phyloP scores from a whole-genome alignment of 2,329 filamentous ascomycete genomes.

The Xylaria hypoxylon region DNA sequence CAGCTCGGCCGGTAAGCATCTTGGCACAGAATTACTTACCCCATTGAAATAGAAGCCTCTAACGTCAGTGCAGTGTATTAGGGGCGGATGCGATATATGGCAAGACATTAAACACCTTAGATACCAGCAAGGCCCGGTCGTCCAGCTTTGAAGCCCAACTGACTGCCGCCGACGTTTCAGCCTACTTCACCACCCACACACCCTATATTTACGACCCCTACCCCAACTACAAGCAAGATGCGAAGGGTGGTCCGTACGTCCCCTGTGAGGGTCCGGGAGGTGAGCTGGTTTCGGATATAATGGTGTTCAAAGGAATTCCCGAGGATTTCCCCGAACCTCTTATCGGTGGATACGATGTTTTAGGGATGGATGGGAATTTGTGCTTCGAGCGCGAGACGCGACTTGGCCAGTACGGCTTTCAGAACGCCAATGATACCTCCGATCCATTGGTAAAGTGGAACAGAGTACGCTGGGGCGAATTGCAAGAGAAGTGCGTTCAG shows the following conservation, averaged over 20 bases:
- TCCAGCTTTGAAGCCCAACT: slow-evolving; percentile 49
- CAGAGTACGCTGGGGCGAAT: slow-evolving; percentile 74
- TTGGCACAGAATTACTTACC: background rate
- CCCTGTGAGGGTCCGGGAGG: slow-evolving; percentile 75
- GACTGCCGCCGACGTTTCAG: slow-evolving; percentile 49
- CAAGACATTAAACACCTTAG: slow-evolving; percentile 63
- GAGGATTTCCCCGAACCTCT: slow-evolving; percentile 68
- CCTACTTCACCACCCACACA: slow-evolving; percentile 58
- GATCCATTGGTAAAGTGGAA: slow-evolving; percentile 67
- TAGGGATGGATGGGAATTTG: slow-evolving; percentile 71
- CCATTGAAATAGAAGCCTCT: slow-evolving; percentile 43
- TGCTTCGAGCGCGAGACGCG: slow-evolving; percentile 78
- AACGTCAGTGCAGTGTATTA: slow-evolving; percentile 53
- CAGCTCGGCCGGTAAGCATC: slow-evolving; percentile 52
- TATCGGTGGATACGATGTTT: slow-evolving; percentile 71
- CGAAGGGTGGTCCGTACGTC: slow-evolving; percentile 68
- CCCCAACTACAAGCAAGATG: slow-evolving; percentile 72
- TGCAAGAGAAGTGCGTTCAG: slow-evolving; percentile 74
- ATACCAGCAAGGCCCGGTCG: slow-evolving; percentile 52
- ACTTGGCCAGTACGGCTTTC: slow-evolving; percentile 73
- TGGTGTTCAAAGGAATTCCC: slow-evolving; percentile 72
- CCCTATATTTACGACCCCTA: slow-evolving; percentile 76
- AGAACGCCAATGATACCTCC: slow-evolving; percentile 61
- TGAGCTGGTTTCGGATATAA: slow-evolving; percentile 68
- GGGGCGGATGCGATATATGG: slow-evolving; percentile 67